Conservation (phyloP, 768 basidiomycete genomes). For the Mycena leptocephala region DNA sequence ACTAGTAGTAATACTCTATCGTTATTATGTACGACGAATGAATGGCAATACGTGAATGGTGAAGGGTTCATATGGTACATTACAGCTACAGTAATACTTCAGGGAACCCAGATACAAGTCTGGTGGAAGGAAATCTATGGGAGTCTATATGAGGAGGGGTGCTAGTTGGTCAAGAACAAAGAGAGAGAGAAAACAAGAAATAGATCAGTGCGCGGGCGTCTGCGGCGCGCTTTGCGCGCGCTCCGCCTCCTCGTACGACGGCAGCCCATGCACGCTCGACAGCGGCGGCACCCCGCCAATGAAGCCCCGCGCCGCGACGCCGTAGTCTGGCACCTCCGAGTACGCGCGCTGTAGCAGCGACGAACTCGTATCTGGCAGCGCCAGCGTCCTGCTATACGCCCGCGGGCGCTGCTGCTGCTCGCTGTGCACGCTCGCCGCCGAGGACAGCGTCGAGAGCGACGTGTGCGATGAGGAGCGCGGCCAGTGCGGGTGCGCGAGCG, state of each 20-base stretch:
- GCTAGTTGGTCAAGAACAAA: not conserved
- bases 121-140: too few relatives aligned
- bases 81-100: slow-evolving; percentile 2
- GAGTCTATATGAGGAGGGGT: slow-evolving; percentile 19
- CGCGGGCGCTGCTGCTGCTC: slow-evolving; percentile 29
- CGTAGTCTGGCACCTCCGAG: slow-evolving; percentile 90
- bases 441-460: slow-evolving; percentile 10
- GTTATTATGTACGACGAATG: too few relatives aligned
- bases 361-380: slow-evolving; percentile 35
- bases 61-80: not conserved
- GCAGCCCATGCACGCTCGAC: slow-evolving; percentile 82
- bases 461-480: slow-evolving; percentile 55
- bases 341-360: slow-evolving; percentile 73
- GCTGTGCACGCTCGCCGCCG: slow-evolving; percentile 5
- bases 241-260: slow-evolving; percentile 87
- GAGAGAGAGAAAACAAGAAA: not conserved
- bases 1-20: too few relatives aligned
- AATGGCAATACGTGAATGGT: too few relatives aligned
- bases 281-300: slow-evolving; percentile 93
- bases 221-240: slow-evolving; percentile 29
- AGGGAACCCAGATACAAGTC: too few relatives aligned
- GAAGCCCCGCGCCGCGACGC: slow-evolving; percentile 88
- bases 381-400: slow-evolving; percentile 34
- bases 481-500: slow-evolving; percentile 61
- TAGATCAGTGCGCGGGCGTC: not conserved